Percentiles rank a stretch among this genome's conserved stretches.
These are phyloP conservation scores for Dicorynia guianensis DNA, from an alignment of 306 rosid species.

Conservation along the genomic window DNA sequence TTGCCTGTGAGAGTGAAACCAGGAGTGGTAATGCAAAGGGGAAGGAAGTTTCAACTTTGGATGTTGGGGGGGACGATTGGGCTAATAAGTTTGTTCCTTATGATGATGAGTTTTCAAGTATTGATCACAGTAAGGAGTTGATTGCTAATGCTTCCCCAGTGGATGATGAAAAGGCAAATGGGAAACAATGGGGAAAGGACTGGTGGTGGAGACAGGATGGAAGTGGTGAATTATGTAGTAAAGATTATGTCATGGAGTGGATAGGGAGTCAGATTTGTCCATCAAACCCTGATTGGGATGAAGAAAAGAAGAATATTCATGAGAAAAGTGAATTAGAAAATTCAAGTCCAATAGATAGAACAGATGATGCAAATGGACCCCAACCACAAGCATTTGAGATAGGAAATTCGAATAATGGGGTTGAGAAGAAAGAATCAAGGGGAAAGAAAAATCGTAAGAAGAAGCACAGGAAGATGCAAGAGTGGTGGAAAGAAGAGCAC, in stretches of 20 bases:
- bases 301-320: constrained; percentile 64
- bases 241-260: constrained; percentile 96
- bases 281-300: constrained; percentile 84
- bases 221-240: constrained; percentile 79
- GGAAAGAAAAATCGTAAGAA: constrained; percentile 65
- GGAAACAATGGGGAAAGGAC: constrained; percentile 85
- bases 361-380: constrained; percentile 53
- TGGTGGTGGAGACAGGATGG: constrained; percentile 99
- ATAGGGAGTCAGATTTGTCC: constrained; percentile 97
- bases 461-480: constrained; percentile 88
- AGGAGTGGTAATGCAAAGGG: constrained; percentile 64
- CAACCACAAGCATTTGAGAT: constrained; percentile 49
- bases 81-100: constrained; percentile 72
- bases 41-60: constrained; percentile 70
- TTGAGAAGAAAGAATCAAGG: constrained; percentile 57
- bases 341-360: constrained; percentile 58
- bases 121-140: constrained; percentile 82
- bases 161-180: constrained; percentile 65
- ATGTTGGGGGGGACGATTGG: constrained; percentile 76
- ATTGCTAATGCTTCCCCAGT: constrained; percentile 47
- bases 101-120: constrained; percentile 78
- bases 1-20: constrained; percentile 64
- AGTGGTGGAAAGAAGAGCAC: constrained; percentile 99
- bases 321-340: constrained; percentile 55
- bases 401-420: constrained; percentile 43